Conservation (phyloP, 257 asterid genomes). For the Salvia splendens region DNA sequence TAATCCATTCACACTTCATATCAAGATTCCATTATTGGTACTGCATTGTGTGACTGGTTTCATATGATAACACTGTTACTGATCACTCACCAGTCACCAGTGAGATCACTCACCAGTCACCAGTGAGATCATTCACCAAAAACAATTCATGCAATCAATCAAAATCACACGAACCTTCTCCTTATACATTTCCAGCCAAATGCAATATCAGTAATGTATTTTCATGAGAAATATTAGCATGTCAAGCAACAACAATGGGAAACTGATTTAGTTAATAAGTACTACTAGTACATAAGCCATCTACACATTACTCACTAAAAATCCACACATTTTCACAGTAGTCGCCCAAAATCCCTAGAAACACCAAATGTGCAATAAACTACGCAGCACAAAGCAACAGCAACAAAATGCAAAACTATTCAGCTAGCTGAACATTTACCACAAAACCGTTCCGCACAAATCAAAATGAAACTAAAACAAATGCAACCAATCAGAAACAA, state of each 20-base stretch:
- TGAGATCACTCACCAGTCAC: too few species aligned
- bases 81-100: too few species aligned
- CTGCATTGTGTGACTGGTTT: neutral
- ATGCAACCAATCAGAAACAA: constrained; percentile 15
- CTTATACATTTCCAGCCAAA: too few species aligned
- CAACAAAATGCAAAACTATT: neutral
- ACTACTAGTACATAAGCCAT: too few species aligned
- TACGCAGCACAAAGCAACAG: neutral
- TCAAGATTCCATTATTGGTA: neutral
- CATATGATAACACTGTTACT: too few species aligned
- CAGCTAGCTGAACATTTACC: constrained; percentile 1
- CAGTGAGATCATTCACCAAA: too few species aligned
- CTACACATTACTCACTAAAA: constrained; percentile 8
- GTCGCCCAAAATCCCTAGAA: neutral
- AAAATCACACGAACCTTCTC: too few species aligned
- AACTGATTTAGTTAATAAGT: too few species aligned
- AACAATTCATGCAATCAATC: too few species aligned
- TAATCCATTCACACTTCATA: constrained; percentile 1
- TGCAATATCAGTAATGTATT: too few species aligned
- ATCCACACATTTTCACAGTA: constrained; percentile 16
- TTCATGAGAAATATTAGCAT: too few species aligned
- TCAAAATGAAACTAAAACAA: neutral
- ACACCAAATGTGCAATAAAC: constrained; percentile 13
- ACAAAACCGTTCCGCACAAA: neutral
- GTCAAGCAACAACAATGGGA: too few species aligned